Percentiles rank a stretch among this genome's conserved stretches.
These are phyloP conservation scores for Kurtzmaniella cleridarum DNA, from an alignment of 805 yeast genomes.

Conservation along the genomic window DNA sequence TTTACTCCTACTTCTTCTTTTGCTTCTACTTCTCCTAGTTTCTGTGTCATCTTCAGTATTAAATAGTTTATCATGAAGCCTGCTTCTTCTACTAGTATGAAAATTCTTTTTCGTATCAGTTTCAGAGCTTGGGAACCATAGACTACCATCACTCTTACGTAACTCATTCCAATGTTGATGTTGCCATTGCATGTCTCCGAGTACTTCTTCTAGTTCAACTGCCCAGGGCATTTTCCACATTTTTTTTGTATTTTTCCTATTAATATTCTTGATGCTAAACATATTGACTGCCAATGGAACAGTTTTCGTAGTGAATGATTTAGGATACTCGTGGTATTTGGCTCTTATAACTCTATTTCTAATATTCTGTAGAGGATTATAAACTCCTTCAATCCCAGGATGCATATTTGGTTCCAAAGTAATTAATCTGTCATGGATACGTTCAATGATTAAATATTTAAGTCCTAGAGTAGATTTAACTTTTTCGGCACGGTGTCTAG, in stretches of 20 bases:
- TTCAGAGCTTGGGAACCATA: conserved; percentile 44
- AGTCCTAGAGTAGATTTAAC: conserved; percentile 44
- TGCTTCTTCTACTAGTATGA: conserved; percentile 4
- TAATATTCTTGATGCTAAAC: conserved; percentile 38
- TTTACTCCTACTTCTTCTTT: neutral
- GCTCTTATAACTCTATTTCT: conserved; percentile 61
- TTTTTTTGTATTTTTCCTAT: conserved; percentile 16
- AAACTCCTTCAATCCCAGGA: conserved; percentile 58
- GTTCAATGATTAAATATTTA: conserved; percentile 45
- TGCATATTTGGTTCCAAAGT: conserved; percentile 14
- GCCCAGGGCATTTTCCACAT: conserved; percentile 56
- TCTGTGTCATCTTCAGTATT: conserved; percentile 12
- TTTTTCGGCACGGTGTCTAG: conserved; percentile 43
- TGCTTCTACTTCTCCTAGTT: neutral
- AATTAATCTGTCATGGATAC: conserved; percentile 23
- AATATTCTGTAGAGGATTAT: conserved; percentile 79
- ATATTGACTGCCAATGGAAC: conserved; percentile 63
- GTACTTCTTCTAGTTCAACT: conserved; percentile 52
- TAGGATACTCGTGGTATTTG: conserved; percentile 44
- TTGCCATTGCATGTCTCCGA: conserved; percentile 57
- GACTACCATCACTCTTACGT: conserved; percentile 36
- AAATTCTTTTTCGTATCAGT: neutral
- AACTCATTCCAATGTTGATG: conserved; percentile 51
- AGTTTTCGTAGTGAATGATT: conserved; percentile 39
- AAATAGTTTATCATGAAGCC: conserved; percentile 31